Base-by-base conservation (phyloP, 2,329 filamentous ascomycete genomes). In the Raffaelea arxii region DNA sequence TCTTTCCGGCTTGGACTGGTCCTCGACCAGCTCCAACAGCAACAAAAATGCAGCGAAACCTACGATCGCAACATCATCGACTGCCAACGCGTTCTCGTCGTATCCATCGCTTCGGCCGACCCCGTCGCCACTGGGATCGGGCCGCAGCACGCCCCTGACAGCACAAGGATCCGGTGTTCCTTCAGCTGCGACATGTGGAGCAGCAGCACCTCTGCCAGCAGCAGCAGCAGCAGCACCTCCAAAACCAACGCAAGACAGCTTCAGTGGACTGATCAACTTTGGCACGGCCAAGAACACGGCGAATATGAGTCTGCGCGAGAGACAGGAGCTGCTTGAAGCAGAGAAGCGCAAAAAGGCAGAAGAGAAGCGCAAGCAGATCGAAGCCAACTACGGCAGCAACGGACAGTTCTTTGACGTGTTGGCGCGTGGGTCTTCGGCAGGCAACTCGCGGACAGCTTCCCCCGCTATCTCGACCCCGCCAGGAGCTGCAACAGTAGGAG, bases 291-390 rank as follows among this genome's bases (percentile, higher is more conserved):
- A 81, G 61, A 65, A 67, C 46, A 77, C 74, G 25, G 83, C 80
- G 62, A 92, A 84, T 53, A 70, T 96, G 16, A 84, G 79, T 51
- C 66, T 95, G 54, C 78, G 85, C 53, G 86, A 94, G 63, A 82
- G 88, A 57, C 86, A 87, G 63, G 76, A 79, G 51, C 78, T 77
- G 49, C 63, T 84, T 32, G 74, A 80, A 53, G 75, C 71, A 4
- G 78, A 83, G 63, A 86, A 79, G 65, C 71, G 75, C 27, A 78
- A 70, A 60, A 86, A 91, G 61, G 85, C 89, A 50, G 83, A 82
- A 49, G 83, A 90, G 60, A 77, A 78, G 59, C 77, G 75, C 56
- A 82, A 75, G 56, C 78, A 82, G 60, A 77, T 82, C 56, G 86
- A 92, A 53, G 74, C 78, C 25, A 81, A 91, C 50, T 96, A 88